Percentiles rank a stretch among this genome's conserved stretches.
Evolutionary conservation across 2,329 filamentous ascomycete species (phyloP).

Genomic region (Colletotrichum cordylinicola): DNA sequence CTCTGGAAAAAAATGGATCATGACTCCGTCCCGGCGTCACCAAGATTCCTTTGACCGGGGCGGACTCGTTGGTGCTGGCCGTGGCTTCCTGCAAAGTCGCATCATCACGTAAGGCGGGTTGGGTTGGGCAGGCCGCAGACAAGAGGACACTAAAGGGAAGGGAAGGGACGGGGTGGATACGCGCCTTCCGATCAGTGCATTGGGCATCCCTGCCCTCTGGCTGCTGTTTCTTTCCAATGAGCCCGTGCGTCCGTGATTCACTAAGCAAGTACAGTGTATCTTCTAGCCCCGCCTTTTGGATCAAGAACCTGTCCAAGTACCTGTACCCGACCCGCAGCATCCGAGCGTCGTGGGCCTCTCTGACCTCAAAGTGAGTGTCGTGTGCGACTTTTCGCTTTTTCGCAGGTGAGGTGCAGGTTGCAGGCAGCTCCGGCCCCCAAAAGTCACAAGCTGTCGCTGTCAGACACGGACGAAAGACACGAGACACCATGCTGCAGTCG

Average conservation of each 20-base stretch:
- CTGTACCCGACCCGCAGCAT: slow-evolving; percentile 18
- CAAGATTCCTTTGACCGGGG: neutral
- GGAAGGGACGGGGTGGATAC: neutral
- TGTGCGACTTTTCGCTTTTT: neutral
- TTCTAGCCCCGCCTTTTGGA: neutral
- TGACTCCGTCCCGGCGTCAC: slow-evolving; percentile 3
- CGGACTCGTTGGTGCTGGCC: neutral
- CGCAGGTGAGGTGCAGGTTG: neutral
- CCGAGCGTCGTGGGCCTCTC: neutral
- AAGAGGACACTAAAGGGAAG: neutral
- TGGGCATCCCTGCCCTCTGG: neutral
- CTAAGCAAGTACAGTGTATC: neutral
- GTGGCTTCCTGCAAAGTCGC: neutral
- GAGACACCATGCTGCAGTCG: neutral
- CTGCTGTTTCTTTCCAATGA: neutral
- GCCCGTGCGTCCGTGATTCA: neutral
- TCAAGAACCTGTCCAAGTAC: slow-evolving; percentile 1
- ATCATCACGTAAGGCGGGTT: slow-evolving; percentile 21
- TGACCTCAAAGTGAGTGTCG: neutral
- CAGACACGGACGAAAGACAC: neutral
- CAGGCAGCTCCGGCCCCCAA: neutral
- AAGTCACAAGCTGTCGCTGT: neutral
- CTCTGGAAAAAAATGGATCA: slow-evolving; percentile 4
- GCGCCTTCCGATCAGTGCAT: neutral
- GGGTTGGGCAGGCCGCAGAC: neutral